A percentile compares a stretch with the other conserved stretches of the same genome.
These are phyloP conservation scores for Saccharomycopsis fermentans DNA, from an alignment of 805 yeast genomes.

Conservation along the genomic window DNA sequence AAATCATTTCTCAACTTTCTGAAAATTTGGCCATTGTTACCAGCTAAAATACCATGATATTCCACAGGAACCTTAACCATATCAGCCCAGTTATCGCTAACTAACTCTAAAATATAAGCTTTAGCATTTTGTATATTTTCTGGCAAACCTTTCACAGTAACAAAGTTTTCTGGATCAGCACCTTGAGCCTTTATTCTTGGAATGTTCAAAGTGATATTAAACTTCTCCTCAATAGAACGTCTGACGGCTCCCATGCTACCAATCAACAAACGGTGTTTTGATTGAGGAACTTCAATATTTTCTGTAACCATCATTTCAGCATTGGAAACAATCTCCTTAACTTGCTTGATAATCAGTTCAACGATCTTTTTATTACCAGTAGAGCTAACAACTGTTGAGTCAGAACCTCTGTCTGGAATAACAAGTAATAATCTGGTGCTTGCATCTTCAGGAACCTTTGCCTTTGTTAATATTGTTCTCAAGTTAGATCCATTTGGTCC, in stretches of 20 bases:
- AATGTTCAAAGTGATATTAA: slow-evolving; percentile 49
- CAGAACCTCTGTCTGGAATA: slow-evolving; percentile 60
- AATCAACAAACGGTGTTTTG: slow-evolving; percentile 63
- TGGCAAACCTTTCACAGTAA: slow-evolving; percentile 56
- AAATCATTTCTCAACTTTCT: slow-evolving; percentile 42
- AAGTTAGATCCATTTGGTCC: slow-evolving; percentile 72
- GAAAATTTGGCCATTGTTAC: slow-evolving; percentile 53
- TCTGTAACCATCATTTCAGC: slow-evolving; percentile 50
- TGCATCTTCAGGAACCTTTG: slow-evolving; percentile 57
- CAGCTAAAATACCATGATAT: slow-evolving; percentile 47
- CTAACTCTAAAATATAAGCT: slow-evolving; percentile 42
- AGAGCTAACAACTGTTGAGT: slow-evolving; percentile 45
- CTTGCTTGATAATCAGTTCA: slow-evolving; percentile 49
- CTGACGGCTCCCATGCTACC: slow-evolving; percentile 77
- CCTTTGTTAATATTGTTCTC: slow-evolving; percentile 62
- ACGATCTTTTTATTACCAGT: slow-evolving; percentile 73
- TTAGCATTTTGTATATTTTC: slow-evolving; percentile 56
- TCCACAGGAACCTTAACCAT: slow-evolving; percentile 47
- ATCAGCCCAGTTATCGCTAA: slow-evolving; percentile 45
- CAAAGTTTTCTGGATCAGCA: slow-evolving; percentile 35
- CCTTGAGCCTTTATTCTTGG: slow-evolving; percentile 41
- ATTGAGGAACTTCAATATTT: slow-evolving; percentile 51
- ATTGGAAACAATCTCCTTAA: slow-evolving; percentile 51
- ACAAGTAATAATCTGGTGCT: slow-evolving; percentile 47
- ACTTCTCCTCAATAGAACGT: slow-evolving; percentile 61